phyloP scores from a whole-genome alignment of 2,329 filamentous ascomycete species.

The Aureobasidium sp. region DNA sequence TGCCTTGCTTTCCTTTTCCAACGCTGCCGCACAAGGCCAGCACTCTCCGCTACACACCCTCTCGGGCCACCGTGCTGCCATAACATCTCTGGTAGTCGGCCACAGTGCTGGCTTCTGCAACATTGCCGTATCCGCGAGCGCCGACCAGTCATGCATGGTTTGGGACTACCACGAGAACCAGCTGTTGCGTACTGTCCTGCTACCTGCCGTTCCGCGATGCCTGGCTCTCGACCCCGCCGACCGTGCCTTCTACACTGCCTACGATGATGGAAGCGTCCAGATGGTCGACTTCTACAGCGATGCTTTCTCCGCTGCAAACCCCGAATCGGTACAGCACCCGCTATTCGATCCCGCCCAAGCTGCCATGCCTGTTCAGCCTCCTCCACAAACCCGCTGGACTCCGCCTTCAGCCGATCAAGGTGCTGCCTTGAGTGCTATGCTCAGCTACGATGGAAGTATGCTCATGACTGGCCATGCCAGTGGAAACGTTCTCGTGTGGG shows the following conservation, averaged over 20 bases:
- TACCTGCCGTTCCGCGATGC: constrained; percentile 64
- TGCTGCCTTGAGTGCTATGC: constrained; percentile 55
- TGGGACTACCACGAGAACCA: constrained; percentile 85
- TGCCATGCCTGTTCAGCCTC: constrained; percentile 41
- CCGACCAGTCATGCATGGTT: constrained; percentile 79
- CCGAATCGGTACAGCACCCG: constrained; percentile 27
- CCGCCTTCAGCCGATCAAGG: constrained; percentile 46
- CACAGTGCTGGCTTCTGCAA: constrained; percentile 65
- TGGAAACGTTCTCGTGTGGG: constrained; percentile 75
- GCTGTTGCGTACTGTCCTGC: constrained; percentile 70
- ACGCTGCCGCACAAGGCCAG: constrained; percentile 42
- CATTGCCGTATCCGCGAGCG: constrained; percentile 73
- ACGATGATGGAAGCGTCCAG: constrained; percentile 72
- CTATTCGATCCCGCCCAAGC: constrained; percentile 47
- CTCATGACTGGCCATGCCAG: constrained; percentile 73
- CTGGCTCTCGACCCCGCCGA: constrained; percentile 73
- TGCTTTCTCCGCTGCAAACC: constrained; percentile 32
- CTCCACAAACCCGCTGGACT: constrained; percentile 26
- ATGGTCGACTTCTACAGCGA: constrained; percentile 59
- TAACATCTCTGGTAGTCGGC: constrained; percentile 55
- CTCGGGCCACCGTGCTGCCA: constrained; percentile 64
- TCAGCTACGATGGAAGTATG: constrained; percentile 74
- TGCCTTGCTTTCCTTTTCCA: constrained; percentile 58
- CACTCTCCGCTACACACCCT: constrained; percentile 67
- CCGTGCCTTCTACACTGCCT: constrained; percentile 70